Evolutionary conservation across 2,329 filamentous ascomycete genomes (phyloP).

Genomic region (Pezicula neosporulosa): DNA sequence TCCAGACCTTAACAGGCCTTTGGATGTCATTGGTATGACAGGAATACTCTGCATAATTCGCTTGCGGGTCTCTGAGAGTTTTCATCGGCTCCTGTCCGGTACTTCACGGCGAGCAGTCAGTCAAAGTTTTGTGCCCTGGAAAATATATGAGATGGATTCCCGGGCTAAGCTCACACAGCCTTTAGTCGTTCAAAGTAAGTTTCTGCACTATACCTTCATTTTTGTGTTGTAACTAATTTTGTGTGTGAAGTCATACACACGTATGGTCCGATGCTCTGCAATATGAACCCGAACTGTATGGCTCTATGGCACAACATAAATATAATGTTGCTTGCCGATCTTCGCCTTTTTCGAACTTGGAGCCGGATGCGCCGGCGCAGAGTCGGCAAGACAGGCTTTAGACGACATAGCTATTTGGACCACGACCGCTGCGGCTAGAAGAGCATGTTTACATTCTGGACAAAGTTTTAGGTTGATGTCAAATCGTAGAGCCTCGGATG

Average conservation of each 20-base stretch:
- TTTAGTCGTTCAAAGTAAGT: slow-evolving; percentile 27
- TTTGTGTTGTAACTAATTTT: background rate
- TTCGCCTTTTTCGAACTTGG: slow-evolving; percentile 48
- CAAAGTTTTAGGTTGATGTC: slow-evolving; percentile 48
- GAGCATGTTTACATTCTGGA: slow-evolving; percentile 47
- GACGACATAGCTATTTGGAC: slow-evolving; percentile 48
- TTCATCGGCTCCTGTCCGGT: slow-evolving; percentile 37
- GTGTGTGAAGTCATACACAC: slow-evolving; percentile 23
- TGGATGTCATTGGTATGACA: slow-evolving; percentile 31
- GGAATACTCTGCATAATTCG: slow-evolving; percentile 35
- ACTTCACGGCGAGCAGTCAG: slow-evolving; percentile 25
- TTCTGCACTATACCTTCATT: too few relatives aligned
- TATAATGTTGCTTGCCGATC: slow-evolving; percentile 47
- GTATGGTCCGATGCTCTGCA: slow-evolving; percentile 38
- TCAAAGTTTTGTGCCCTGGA: slow-evolving; percentile 37
- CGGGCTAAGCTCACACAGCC: slow-evolving; percentile 36
- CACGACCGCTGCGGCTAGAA: slow-evolving; percentile 43
- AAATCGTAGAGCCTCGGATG: slow-evolving; percentile 48
- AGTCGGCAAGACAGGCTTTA: slow-evolving; percentile 42
- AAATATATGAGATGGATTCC: slow-evolving; percentile 43
- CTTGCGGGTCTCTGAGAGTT: slow-evolving; percentile 37
- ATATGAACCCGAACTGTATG: slow-evolving; percentile 43
- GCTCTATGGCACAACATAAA: slow-evolving; percentile 51
- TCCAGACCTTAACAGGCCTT: slow-evolving; percentile 24
- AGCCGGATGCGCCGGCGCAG: slow-evolving; percentile 44